A percentile compares a stretch with the other conserved stretches of the same genome.
These are phyloP conservation scores for Purpureocillium takamizusanense DNA, from an alignment of 2,329 filamentous ascomycete species.

Conservation along the genomic window DNA sequence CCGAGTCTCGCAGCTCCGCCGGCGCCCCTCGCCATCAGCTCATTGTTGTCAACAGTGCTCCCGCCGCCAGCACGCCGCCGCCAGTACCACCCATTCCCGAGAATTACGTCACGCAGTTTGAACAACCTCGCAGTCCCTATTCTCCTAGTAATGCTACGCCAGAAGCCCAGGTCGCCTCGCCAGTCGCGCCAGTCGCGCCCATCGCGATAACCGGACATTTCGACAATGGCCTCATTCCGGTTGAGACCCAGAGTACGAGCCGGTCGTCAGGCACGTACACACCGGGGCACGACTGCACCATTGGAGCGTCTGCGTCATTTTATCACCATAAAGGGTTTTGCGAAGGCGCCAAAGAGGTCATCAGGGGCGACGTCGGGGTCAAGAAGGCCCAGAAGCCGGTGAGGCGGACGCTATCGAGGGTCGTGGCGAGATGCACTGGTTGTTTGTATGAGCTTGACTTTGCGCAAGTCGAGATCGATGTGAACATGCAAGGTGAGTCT, in stretches of 20 bases:
- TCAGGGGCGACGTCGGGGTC: conserved; percentile 38
- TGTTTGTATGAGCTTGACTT: conserved; percentile 48
- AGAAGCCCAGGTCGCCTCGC: conserved; percentile 2
- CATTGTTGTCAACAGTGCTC: neutral
- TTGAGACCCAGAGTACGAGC: conserved; percentile 6
- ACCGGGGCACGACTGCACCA: conserved; percentile 25
- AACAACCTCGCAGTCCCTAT: neutral
- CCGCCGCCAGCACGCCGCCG: neutral
- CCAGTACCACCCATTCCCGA: neutral
- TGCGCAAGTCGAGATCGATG: conserved; percentile 40
- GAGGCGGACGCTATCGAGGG: conserved; percentile 10
- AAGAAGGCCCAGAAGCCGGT: conserved; percentile 42
- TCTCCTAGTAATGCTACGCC: neutral
- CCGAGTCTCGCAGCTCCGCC: neutral
- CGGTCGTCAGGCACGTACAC: neutral
- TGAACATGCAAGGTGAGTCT: conserved; percentile 36
- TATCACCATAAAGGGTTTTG: conserved; percentile 46
- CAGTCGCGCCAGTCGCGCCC: neutral
- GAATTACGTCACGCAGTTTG: neutral
- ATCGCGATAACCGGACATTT: conserved; percentile 1
- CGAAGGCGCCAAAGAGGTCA: conserved; percentile 40
- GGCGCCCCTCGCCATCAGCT: conserved; percentile 6
- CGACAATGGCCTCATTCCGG: conserved; percentile 13
- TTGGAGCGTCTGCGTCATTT: conserved; percentile 38
- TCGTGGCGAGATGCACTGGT: conserved; percentile 40